Base-by-base conservation (phyloP, 306 rosid genomes). In the Acacia confusa region DNA sequence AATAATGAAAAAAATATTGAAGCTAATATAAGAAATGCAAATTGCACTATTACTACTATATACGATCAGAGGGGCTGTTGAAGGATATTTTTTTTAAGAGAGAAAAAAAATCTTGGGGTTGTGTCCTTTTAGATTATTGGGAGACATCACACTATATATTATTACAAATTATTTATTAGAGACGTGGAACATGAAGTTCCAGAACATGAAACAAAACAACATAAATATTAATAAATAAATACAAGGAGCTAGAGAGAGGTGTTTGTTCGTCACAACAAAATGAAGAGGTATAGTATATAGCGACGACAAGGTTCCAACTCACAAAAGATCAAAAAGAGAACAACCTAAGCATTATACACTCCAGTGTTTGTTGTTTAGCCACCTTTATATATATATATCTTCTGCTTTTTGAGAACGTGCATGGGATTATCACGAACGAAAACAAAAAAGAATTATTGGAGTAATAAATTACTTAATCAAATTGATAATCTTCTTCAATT, bases 271-370 rank as follows among this genome's bases (percentile, higher is more conserved):
- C 65, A 58, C 32, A 58, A 24, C 32, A 58, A 24, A 58, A 58
- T 58, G 16, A 13, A 60, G 7, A 61, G 75, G 1, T 27, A 27
- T 9, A 63, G n/a, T n/a, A n/a, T n/a, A n/a, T n/a, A n/a, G n/a
- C n/a, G n/a, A n/a, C n/a, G 48, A 75, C 47, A 72, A 58, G 24
- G 75, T 50, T 76, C 58, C 79, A 76, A 38, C 65, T 84, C 82
- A 81, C 3, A 9, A 73, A 80, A 63, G n/a, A 76, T 55, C 22
- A 10, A 52, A 43, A 47, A 24, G 30, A 30, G 16, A 14, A 64
- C 38, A 64, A 28, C 12, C 17, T 11, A 57, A 11, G 64, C 85
- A 68, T 61, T 60, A 41, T 50, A 48, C 34, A 24, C 7, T 58
- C 30, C 66, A 11, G 16, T 22, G 32, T 24, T 65, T 71, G 72